A percentile compares a stretch with the other conserved stretches of the same genome.
Evolutionary conservation across 1,139 yeast species (phyloP).

Genomic region (Zhuliangozyma parablackwelliae): DNA sequence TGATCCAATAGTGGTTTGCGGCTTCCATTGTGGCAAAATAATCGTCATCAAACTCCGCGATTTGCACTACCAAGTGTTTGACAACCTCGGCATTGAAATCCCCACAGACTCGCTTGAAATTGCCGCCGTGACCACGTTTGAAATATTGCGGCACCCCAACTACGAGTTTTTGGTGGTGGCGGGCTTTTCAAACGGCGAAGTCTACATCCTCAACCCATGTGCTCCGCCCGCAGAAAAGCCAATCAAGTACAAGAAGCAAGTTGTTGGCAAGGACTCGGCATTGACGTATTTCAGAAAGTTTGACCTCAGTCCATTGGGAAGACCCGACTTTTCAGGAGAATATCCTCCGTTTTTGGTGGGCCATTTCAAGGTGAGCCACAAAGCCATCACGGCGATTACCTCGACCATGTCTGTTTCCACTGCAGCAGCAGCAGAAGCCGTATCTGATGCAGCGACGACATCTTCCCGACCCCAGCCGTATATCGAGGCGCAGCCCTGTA

Average conservation of each 20-base stretch:
- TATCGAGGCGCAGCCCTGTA: slow-evolving; percentile 33
- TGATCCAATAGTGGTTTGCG: slow-evolving; percentile 29
- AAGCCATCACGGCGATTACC: slow-evolving; percentile 41
- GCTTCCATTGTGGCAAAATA: slow-evolving; percentile 35
- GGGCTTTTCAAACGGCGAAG: slow-evolving; percentile 42
- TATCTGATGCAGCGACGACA: not conserved
- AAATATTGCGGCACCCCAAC: slow-evolving; percentile 25
- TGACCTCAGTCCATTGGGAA: slow-evolving; percentile 30
- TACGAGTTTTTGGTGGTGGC: slow-evolving; percentile 32
- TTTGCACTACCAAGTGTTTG: slow-evolving; percentile 25
- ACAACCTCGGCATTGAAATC: slow-evolving; percentile 17
- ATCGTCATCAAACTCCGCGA: slow-evolving; percentile 25
- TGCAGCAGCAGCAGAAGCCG: no score
- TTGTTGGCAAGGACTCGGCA: slow-evolving; percentile 30
- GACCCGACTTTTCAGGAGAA: slow-evolving; percentile 3
- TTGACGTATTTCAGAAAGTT: slow-evolving; percentile 38
- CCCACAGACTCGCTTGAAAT: slow-evolving; percentile 12
- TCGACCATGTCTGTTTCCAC: slow-evolving; percentile 20
- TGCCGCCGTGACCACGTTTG: slow-evolving; percentile 30
- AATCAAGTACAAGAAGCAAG: slow-evolving; percentile 20
- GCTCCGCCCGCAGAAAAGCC: slow-evolving; percentile 1
- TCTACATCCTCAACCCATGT: slow-evolving; percentile 31
- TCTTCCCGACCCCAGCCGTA: slow-evolving; percentile 2
- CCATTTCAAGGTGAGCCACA: slow-evolving; percentile 58
- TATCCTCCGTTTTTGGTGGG: slow-evolving; percentile 29